Evolutionary conservation across 2,329 filamentous ascomycete species (phyloP).

Genomic region (Claviceps arundinis): DNA sequence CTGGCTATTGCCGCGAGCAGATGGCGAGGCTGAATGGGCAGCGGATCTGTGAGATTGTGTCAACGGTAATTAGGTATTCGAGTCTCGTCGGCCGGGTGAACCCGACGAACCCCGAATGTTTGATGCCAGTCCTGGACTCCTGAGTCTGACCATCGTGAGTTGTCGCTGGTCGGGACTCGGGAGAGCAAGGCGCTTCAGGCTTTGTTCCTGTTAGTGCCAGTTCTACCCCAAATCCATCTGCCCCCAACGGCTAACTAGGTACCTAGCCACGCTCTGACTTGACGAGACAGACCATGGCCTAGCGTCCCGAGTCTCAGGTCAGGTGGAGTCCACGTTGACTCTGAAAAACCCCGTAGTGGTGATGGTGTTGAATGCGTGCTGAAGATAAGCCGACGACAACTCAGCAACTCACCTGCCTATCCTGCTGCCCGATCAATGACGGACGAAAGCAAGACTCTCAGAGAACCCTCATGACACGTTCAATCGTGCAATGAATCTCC

Average conservation of each 20-base stretch:
- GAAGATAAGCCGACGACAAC: background rate
- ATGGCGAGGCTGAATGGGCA: slow-evolving; percentile 3
- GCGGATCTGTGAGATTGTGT: background rate
- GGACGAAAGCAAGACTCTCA: background rate
- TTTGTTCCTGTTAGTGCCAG: background rate
- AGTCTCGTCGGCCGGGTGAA: background rate
- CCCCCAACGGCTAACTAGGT: background rate
- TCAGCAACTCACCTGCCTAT: background rate
- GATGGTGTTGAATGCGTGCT: background rate
- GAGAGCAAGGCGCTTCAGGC: background rate
- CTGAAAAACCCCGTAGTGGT: background rate
- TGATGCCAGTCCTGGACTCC: background rate
- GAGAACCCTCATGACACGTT: background rate
- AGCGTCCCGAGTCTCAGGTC: background rate
- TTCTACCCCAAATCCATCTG: background rate
- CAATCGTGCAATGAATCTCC: slow-evolving; percentile 3
- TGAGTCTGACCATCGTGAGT: background rate
- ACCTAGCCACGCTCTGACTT: background rate
- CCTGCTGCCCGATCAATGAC: background rate
- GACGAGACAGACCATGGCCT: background rate
- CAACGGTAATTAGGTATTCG: background rate
- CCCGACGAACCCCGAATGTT: background rate
- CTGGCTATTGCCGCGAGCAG: slow-evolving; percentile 9
- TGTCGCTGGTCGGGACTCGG: background rate
- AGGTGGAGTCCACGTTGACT: background rate